These are phyloP conservation scores for Rosa rugosa DNA, from an alignment of 306 rosid genomes.

Conservation along the genomic window DNA sequence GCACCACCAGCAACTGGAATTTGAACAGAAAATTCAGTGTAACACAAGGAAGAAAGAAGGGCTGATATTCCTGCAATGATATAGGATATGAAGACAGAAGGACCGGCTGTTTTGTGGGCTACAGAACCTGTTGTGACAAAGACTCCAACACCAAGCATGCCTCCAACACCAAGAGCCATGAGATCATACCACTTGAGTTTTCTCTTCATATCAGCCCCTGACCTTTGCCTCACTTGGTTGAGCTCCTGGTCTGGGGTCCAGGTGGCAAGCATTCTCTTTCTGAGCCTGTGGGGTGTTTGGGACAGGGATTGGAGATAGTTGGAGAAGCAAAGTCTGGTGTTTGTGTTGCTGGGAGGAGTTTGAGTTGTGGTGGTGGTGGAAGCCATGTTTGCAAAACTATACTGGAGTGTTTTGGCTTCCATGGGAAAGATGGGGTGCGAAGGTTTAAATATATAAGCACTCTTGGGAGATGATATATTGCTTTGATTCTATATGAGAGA, in stretches of 20 bases:
- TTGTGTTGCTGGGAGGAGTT: slow-evolving; percentile 31
- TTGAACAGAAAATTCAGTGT: slow-evolving; percentile 90
- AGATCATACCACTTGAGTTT: slow-evolving; percentile 82
- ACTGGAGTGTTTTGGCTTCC: slow-evolving; percentile 36
- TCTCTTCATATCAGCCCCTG: slow-evolving; percentile 93
- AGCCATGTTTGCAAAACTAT: slow-evolving; percentile 37
- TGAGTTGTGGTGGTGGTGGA: neutral
- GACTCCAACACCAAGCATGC: slow-evolving; percentile 97
- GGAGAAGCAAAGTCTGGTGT: slow-evolving; percentile 39
- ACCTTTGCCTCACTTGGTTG: slow-evolving; percentile 81
- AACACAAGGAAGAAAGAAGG: slow-evolving; percentile 85
- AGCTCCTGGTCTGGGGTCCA: slow-evolving; percentile 93
- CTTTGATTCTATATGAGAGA: slow-evolving; percentile 32
- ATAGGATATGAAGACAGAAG: slow-evolving; percentile 81
- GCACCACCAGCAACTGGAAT: slow-evolving; percentile 98
- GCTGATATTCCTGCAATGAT: slow-evolving; percentile 87
- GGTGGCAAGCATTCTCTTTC: slow-evolving; percentile 83
- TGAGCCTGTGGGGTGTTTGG: slow-evolving; percentile 82
- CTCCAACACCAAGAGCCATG: slow-evolving; percentile 85
- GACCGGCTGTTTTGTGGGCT: slow-evolving; percentile 61
- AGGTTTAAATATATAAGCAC: slow-evolving; percentile 53
- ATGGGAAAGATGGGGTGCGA: slow-evolving; percentile 31
- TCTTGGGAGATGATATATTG: slow-evolving; percentile 39
- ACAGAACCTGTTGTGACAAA: slow-evolving; percentile 88
- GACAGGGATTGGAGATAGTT: slow-evolving; percentile 61